These are phyloP conservation scores for Fonsecaea erecta DNA, from an alignment of 2,329 filamentous ascomycete genomes.

Conservation along the genomic window DNA sequence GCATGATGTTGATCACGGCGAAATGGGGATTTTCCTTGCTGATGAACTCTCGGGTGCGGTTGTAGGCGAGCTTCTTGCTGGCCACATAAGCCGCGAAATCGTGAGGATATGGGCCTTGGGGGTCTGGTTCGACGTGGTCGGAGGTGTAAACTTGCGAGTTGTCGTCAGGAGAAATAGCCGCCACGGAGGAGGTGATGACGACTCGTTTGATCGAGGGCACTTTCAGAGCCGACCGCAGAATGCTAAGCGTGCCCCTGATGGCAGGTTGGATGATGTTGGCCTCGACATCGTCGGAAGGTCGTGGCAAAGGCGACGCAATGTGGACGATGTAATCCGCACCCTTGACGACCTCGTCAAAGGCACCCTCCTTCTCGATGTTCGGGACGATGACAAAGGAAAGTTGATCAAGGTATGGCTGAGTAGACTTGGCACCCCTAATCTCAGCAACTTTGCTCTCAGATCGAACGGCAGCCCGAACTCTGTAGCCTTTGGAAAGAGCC, in stretches of 20 bases:
- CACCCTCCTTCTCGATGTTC: conserved; percentile 73
- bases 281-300: conserved; percentile 20
- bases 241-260: conserved; percentile 66
- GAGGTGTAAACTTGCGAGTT: conserved; percentile 42
- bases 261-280: conserved; percentile 60
- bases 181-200: conserved; percentile 71
- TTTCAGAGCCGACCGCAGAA: conserved; percentile 63
- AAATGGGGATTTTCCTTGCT: conserved; percentile 62
- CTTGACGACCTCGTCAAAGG: conserved; percentile 69
- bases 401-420: conserved; percentile 48
- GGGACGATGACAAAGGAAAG: conserved; percentile 70
- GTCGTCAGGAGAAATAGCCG: conserved; percentile 56
- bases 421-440: conserved; percentile 30
- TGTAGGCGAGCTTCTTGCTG: conserved; percentile 68
- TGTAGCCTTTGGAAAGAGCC: conserved; percentile 38
- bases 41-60: conserved; percentile 69
- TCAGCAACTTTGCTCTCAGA: conserved; percentile 33
- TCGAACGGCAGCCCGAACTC: conserved; percentile 39
- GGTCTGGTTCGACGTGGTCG: conserved; percentile 34
- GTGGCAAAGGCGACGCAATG: conserved; percentile 37
- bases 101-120: conserved; percentile 38
- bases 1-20: conserved; percentile 64
- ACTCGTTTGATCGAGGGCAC: conserved; percentile 72
- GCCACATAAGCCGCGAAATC: conserved; percentile 49
- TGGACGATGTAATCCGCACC: conserved; percentile 48